Base-by-base conservation (phyloP, 305 asterid species). In the Fraxinus greggii region DNA sequence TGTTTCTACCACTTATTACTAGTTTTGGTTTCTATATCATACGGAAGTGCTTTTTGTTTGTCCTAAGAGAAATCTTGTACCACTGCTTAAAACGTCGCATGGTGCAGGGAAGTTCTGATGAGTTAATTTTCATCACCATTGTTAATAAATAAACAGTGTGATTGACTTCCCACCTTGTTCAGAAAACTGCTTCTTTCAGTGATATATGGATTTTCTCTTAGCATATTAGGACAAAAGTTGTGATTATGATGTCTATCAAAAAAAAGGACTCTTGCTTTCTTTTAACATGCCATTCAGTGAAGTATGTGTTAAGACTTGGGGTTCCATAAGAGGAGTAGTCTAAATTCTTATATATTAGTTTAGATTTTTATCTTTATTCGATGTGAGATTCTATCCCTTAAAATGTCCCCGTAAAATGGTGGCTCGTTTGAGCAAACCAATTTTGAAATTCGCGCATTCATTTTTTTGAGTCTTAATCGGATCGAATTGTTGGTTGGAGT, bases 221-320 rank as follows among this genome's bases (percentile, higher is more conserved):
- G 79, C 63, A 79, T 51, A 33, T 45, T 82, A 70, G 51, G 76
- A 69, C 59, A 31, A 33, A 82, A 33, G 42, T 45, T 70, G 76
- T 29, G 31, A 72, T 42, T 28, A 42, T 70, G 19, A 26, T 67
- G 74, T 21, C 78, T 19, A 8, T 42, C 36, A 48, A 13, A 33
- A 75, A 75, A 31, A 19, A 40, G 19, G 17, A 59, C 29, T 45
- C 40, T 31, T 29, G 63, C 17, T 32, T 72, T 40, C 12, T 78
- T 75, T 82, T 82, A 61, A 80, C 63, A 76, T 77, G 56, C 38
- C 75, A 78, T 24, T 32, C n/a, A 13, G 75, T 74, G 29, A 31
- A 29, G 54, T 40, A n/a, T 38, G 45, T 38, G 0, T 38, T 1
- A 38, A 45, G 59, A 45, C 19, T 45, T 45, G 59, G 59, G 59